phyloP scores from a whole-genome alignment of 768 basidiomycete species.

The Rhizopogon vulgaris region DNA sequence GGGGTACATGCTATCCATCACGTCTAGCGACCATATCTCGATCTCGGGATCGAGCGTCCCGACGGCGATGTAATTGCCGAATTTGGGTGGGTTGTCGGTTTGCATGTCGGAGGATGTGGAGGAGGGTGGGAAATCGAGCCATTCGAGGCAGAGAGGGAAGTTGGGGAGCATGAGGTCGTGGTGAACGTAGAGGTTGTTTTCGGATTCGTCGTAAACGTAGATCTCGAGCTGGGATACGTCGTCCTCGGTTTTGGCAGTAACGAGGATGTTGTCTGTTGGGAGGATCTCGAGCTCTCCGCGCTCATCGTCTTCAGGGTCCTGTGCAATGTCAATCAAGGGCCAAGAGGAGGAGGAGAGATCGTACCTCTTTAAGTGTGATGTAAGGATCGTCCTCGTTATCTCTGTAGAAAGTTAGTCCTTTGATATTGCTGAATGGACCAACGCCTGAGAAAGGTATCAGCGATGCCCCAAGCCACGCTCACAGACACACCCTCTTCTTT shows the following conservation, averaged over 20 bases:
- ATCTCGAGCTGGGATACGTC: slow-evolving; percentile 94
- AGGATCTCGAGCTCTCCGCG: slow-evolving; percentile 84
- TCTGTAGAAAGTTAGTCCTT: slow-evolving; percentile 87
- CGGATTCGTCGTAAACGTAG: slow-evolving; percentile 89
- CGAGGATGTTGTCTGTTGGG: slow-evolving; percentile 88
- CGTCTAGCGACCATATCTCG: slow-evolving; percentile 96
- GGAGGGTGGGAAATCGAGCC: slow-evolving; percentile 92
- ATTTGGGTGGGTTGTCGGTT: slow-evolving; percentile 27
- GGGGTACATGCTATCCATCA: slow-evolving; percentile 92
- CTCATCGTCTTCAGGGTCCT: slow-evolving; percentile 78
- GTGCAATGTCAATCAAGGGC: slow-evolving; percentile 9
- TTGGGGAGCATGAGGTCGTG: slow-evolving; percentile 98
- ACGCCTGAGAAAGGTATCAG: slow-evolving; percentile 31
- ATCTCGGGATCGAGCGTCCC: slow-evolving; percentile 97
- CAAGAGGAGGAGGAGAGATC: slow-evolving; percentile 11
- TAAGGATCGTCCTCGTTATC: slow-evolving; percentile 95
- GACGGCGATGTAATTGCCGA: slow-evolving; percentile 92
- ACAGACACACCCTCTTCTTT: slow-evolving; percentile 24
- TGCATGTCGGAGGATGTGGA: slow-evolving; percentile 36
- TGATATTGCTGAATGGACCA: slow-evolving; percentile 92
- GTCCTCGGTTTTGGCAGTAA: slow-evolving; percentile 92
- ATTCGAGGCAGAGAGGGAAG: slow-evolving; percentile 97
- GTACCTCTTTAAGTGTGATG: slow-evolving; percentile 89
- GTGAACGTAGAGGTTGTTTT: slow-evolving; percentile 91
- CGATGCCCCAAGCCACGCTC: neutral